Percentiles rank a stretch among this genome's conserved stretches.
Conservation (phyloP, 2,329 filamentous ascomycete species). For the Fusarium virguliforme region DNA sequence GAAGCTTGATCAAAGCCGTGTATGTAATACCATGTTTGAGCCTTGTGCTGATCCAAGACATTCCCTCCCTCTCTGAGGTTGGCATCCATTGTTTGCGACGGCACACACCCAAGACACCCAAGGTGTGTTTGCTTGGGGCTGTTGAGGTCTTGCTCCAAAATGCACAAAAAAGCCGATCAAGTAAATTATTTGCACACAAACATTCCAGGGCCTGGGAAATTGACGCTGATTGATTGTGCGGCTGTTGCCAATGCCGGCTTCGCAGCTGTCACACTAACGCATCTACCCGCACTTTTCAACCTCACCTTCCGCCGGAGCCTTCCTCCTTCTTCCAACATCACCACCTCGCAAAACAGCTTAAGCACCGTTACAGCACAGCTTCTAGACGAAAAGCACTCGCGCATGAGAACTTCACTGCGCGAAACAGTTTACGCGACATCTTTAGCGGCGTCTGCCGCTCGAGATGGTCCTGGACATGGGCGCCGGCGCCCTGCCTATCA, state of each 20-base stretch:
- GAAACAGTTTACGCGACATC: background rate
- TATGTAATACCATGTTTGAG: background rate
- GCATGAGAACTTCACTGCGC: background rate
- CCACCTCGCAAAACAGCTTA: background rate
- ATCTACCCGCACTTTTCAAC: slow-evolving; percentile 10
- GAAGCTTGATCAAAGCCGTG: background rate
- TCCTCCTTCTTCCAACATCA: background rate
- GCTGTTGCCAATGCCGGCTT: slow-evolving; percentile 4
- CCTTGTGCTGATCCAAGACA: background rate
- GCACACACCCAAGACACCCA: background rate
- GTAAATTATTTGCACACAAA: background rate
- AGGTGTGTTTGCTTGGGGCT: background rate
- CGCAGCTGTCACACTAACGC: slow-evolving; percentile 9
- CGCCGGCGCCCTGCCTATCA: background rate
- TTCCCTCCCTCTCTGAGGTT: background rate
- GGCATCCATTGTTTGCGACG: background rate
- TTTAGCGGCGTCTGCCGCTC: background rate
- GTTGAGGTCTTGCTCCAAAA: background rate
- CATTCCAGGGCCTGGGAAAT: background rate
- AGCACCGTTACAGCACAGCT: background rate
- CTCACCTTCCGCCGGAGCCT: background rate
- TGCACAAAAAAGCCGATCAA: background rate
- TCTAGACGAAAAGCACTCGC: no score
- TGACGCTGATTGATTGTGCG: background rate
- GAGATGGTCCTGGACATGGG: slow-evolving; percentile 16